Evolutionary conservation across 129 eudicot genomes (phyloP).

Genomic region (Centella asiatica): DNA sequence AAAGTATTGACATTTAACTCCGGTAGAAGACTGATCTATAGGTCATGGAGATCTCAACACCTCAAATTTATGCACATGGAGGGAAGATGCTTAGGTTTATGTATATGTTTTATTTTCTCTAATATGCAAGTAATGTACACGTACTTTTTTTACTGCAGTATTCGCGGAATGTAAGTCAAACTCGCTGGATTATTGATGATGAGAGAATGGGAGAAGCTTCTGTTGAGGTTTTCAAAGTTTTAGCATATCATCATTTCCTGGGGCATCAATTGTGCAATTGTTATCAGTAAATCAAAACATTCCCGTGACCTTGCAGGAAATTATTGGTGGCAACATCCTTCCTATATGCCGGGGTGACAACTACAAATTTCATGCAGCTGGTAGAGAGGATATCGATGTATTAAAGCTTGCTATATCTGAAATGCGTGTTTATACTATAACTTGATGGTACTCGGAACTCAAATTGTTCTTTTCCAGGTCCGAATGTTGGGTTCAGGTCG

Average conservation of each 20-base stretch:
- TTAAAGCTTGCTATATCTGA: slow-evolving; percentile 8
- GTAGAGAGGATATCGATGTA: slow-evolving; percentile 99
- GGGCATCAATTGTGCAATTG: not conserved
- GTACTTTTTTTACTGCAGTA: slow-evolving; percentile 39
- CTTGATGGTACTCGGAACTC: slow-evolving; percentile 1
- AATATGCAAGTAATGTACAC: not conserved
- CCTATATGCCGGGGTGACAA: slow-evolving; percentile 73
- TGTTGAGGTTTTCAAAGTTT: slow-evolving; percentile 49
- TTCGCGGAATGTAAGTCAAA: slow-evolving; percentile 93
- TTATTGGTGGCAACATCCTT: slow-evolving; percentile 66
- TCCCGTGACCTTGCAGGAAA: slow-evolving; percentile 47
- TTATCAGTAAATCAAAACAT: not conserved
- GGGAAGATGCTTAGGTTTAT: too few relatives aligned
- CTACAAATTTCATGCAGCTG: slow-evolving; percentile 99
- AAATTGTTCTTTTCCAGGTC: slow-evolving; percentile 41
- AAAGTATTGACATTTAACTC: too few relatives aligned
- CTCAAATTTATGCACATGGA: not conserved
- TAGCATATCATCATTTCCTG: slow-evolving; percentile 3
- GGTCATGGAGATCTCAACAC: too few relatives aligned
- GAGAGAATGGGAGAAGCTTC: slow-evolving; percentile 99
- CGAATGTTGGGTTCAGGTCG: slow-evolving; percentile 99
- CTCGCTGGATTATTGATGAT: slow-evolving; percentile 95
- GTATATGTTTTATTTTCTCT: not conserved
- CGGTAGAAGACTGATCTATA: too few relatives aligned
- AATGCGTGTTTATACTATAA: not conserved